Conservation (phyloP, 2,329 filamentous ascomycete species). For the Cryphonectria carpinicola region DNA sequence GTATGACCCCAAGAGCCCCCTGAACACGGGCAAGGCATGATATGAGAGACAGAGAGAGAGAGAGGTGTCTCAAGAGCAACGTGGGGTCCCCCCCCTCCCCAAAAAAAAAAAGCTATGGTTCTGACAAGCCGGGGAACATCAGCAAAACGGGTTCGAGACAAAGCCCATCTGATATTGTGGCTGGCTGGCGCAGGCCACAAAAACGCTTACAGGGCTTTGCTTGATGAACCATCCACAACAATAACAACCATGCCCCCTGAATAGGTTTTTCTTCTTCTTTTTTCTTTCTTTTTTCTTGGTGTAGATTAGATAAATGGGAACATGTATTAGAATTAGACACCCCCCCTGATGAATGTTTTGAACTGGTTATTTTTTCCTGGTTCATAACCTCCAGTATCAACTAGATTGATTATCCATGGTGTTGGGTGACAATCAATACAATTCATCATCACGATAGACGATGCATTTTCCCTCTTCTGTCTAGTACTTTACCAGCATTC, state of each 20-base stretch:
- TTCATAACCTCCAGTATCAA: too few relatives aligned
- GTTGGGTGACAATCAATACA: too few relatives aligned
- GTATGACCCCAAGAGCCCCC: conserved; percentile 62
- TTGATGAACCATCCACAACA: background rate
- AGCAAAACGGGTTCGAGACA: conserved; percentile 22
- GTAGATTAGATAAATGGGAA: conserved; percentile 4
- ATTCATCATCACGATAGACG: background rate
- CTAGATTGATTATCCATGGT: too few relatives aligned
- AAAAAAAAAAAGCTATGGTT: background rate
- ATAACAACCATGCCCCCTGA: too few relatives aligned
- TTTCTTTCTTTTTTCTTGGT: background rate
- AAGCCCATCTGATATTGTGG: conserved; percentile 14
- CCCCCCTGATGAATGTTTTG: background rate
- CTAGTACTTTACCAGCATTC: background rate
- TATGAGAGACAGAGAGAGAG: too few relatives aligned
- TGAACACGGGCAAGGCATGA: conserved; percentile 56
- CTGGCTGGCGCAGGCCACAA: background rate
- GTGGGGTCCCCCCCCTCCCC: background rate
- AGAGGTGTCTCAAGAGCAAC: background rate
- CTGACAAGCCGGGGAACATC: background rate
- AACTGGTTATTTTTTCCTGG: too few relatives aligned
- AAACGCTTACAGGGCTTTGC: conserved; percentile 4
- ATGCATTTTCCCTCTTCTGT: background rate
- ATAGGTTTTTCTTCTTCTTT: too few relatives aligned
- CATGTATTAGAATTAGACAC: conserved; percentile 9